Conservation (phyloP, 78 protist species). For the Dictyostelium intermedium region DNA sequence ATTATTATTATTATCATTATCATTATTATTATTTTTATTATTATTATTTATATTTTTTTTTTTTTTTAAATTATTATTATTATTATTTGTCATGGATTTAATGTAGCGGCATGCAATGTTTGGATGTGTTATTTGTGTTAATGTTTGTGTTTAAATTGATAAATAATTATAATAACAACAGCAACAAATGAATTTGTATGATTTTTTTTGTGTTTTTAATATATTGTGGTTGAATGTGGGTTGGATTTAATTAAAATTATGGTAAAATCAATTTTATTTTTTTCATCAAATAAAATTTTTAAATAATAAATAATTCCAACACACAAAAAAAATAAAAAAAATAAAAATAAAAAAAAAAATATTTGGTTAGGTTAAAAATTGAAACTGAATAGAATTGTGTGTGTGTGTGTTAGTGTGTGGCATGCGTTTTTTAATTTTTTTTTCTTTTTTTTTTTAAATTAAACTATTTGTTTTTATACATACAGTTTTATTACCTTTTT, state of each 20-base stretch:
- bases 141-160: too few species aligned
- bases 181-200: not conserved
- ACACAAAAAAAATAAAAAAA: not conserved
- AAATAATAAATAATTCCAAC: not conserved
- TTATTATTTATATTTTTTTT: too few species aligned
- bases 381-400: not conserved
- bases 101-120: not conserved
- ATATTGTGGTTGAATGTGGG: not conserved
- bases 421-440: not conserved
- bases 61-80: too few species aligned
- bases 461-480: not conserved
- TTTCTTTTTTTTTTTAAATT: too few species aligned
- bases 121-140: not conserved
- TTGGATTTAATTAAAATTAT: not conserved
- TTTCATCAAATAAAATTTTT: not conserved
- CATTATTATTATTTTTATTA: too few species aligned
- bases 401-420: not conserved
- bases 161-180: not conserved
- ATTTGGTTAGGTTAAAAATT: not conserved
- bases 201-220: not conserved
- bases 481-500: not conserved
- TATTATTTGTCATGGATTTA: not conserved
- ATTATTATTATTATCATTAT: too few species aligned
- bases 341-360: too few species aligned
- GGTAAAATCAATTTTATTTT: not conserved